Evolutionary conservation across 176 grass and related monocot species (phyloP).

Genomic region (Phragmites australis): DNA sequence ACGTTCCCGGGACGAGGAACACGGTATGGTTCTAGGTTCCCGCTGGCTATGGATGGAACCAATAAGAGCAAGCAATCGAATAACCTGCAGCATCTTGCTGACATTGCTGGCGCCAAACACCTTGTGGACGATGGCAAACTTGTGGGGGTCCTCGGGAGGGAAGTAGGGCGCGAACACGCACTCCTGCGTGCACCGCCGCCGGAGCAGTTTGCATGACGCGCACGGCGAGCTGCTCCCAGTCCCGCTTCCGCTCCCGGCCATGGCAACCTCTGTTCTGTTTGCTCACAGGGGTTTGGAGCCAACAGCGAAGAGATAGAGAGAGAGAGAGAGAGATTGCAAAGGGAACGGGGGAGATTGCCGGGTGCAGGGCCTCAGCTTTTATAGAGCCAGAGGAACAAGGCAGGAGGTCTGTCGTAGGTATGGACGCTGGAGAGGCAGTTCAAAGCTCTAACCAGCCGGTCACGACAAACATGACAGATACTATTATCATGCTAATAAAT

Average conservation of each 20-base stretch:
- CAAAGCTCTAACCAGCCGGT: background rate
- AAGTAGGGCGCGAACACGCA: slow-evolving; percentile 64
- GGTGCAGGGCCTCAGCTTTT: slow-evolving; percentile 13
- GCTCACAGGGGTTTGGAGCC: no score
- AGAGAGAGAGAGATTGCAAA: background rate
- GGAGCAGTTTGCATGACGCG: slow-evolving; percentile 47
- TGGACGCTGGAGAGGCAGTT: background rate
- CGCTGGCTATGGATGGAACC: no score
- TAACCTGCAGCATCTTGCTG: slow-evolving; percentile 92
- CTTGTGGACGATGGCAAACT: slow-evolving; percentile 75
- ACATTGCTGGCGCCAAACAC: slow-evolving; percentile 93
- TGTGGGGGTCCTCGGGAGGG: slow-evolving; percentile 62
- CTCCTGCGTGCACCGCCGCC: slow-evolving; percentile 57
- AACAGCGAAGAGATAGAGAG: no score
- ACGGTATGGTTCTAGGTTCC: no score
- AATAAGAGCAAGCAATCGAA: no score
- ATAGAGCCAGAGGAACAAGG: slow-evolving; percentile 6
- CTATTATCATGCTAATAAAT: slow-evolving; percentile 1
- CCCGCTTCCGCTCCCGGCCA: background rate
- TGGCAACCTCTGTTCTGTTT: no score
- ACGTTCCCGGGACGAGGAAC: no score
- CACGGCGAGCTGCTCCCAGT: slow-evolving; percentile 13
- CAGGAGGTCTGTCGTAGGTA: no score
- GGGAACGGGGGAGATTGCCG: background rate
- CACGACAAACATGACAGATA: slow-evolving; percentile 16